phyloP scores from a whole-genome alignment of 768 basidiomycete species.

The Cystofilobasidium capitatum region DNA sequence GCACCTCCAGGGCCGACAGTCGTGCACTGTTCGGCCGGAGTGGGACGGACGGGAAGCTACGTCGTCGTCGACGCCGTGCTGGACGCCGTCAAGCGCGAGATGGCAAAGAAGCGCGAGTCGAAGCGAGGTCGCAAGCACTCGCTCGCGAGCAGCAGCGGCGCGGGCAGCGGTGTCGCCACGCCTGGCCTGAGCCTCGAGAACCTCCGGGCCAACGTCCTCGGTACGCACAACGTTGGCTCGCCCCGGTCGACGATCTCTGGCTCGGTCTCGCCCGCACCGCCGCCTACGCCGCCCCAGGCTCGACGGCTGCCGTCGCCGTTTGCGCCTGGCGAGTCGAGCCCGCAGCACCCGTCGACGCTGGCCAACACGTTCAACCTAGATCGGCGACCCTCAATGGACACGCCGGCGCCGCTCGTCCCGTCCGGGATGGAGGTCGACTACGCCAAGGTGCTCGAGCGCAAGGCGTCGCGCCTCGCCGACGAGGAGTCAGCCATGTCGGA shows the following conservation, averaged over 20 bases:
- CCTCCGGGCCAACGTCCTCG: neutral
- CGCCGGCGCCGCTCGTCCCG: neutral
- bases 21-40: constrained; percentile 86
- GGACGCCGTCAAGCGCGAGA: constrained; percentile 59
- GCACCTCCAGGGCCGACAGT: constrained; percentile 48
- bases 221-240: neutral
- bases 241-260: neutral
- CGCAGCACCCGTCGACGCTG: neutral
- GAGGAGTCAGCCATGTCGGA: constrained; percentile 6
- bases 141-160: constrained; percentile 3
- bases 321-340: constrained; percentile 5
- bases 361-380: neutral
- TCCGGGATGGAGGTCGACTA: constrained; percentile 2
- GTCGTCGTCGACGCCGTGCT: constrained; percentile 81
- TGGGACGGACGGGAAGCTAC: constrained; percentile 88
- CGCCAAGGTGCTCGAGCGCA: neutral
- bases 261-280: constrained; percentile 4
- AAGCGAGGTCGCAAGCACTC: neutral
- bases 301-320: constrained; percentile 19
- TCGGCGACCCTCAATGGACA: neutral
- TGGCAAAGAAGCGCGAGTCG: constrained; percentile 33
- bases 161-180: neutral
- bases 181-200: neutral
- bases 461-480: neutral
- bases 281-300: neutral